phyloP scores from a whole-genome alignment of 352 stramenopile genomes.

The Phytophthora chlamydospora region DNA sequence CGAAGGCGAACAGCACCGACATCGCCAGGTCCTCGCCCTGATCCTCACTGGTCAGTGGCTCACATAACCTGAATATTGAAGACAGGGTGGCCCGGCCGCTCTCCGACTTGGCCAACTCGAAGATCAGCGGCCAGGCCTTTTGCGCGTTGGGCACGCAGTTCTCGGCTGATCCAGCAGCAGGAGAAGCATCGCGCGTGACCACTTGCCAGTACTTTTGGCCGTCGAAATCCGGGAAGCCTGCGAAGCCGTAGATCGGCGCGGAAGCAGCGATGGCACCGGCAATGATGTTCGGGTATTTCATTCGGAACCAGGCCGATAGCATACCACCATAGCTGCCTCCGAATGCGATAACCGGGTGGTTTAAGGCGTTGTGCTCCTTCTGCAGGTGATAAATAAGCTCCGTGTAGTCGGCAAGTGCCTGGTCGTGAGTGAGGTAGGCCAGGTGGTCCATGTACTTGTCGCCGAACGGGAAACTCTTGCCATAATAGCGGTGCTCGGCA shows the following conservation, averaged over 20 bases:
- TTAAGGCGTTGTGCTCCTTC: conserved; percentile 63
- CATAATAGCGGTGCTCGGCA: conserved; percentile 97
- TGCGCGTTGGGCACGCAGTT: conserved; percentile 89
- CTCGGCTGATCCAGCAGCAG: conserved; percentile 62
- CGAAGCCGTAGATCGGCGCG: conserved; percentile 93
- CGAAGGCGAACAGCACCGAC: conserved; percentile 86
- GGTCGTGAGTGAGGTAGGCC: conserved; percentile 87
- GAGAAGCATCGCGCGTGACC: conserved; percentile 76
- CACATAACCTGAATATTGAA: conserved; percentile 70
- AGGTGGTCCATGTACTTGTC: conserved; percentile 76
- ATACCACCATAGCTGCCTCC: conserved; percentile 97
- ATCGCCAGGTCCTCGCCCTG: conserved; percentile 75
- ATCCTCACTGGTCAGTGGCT: conserved; percentile 50
- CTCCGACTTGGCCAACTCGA: conserved; percentile 67
- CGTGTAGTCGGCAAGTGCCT: conserved; percentile 94
- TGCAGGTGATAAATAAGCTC: conserved; percentile 90
- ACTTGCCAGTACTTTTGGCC: conserved; percentile 86
- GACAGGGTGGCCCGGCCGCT: conserved; percentile 58
- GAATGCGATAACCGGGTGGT: conserved; percentile 93
- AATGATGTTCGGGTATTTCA: conserved; percentile 94
- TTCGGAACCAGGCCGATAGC: conserved; percentile 94
- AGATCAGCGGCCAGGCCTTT: conserved; percentile 80
- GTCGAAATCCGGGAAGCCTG: conserved; percentile 61
- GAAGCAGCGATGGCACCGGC: conserved; percentile 93
- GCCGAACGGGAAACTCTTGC: conserved; percentile 85